Evolutionary conservation across 176 grass and related monocot genomes (phyloP), one percentile per base, ranked within the genome.

Genomic region (Eleusine indica): DNA sequence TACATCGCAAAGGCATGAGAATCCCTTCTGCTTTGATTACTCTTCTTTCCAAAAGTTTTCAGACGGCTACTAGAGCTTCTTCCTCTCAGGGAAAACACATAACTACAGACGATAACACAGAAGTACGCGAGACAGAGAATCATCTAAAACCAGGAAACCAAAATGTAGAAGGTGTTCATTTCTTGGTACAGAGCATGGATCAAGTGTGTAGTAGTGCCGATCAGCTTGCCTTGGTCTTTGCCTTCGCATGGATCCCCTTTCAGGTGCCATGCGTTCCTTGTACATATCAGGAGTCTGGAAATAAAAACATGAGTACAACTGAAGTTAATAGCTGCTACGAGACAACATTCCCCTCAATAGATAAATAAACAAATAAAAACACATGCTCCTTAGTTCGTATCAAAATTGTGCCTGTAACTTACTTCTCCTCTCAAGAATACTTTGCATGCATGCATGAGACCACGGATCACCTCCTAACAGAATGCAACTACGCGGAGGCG

Each of bases 231-330:
- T 76, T 12, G 56, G 25, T 7, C 3, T 80, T 68, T 69, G 72
- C n/a, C 30, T 85, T 78, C 54, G 32, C 13, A 54, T 17, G 78
- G 40, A 17, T 69, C 51, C 48, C 42, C 29, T 89, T 28, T 72
- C 41, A 66, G 42, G 4, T 9, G 14, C 22, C 8, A 83, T 14
- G 10, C 41, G 87, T 5, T 87, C 76, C 57, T 19, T 77, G 58
- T 77, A 84, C 32, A 41, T 16, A 14, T 51, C 4, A 37, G 62
- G 81, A 22, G 1, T 62, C 91, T 92, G 72, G 32, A 92, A 81
- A 70, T 46, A 25, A 81, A 30, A 41, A 76, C 4, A 72, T 54
- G 37, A 76, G 49, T 5, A 29, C 58, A 74, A 66, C 40, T 84
- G 7, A 17, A 61, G 22, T 73, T 15, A 85, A 72, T 87, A 70